Evolutionary conservation across 345 rosid species (phyloP), one percentile per base, ranked within the genome.

Genomic region (Eucalyptus marginata): DNA sequence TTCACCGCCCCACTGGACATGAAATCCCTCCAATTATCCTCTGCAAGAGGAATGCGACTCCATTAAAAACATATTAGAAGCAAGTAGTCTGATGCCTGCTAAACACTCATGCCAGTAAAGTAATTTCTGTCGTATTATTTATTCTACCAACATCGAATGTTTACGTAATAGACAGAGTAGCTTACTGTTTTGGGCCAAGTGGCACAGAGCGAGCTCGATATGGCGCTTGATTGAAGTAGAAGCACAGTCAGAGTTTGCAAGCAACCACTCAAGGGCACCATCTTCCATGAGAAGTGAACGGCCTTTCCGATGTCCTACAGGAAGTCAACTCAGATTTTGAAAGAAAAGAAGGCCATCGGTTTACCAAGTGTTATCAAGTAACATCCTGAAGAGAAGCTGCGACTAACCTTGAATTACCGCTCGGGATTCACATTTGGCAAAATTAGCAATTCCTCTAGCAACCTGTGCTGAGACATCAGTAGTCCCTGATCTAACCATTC

Each of bases 391-490:
- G 88, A 58, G 66, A 87, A 87, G 66, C 36, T 16, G 36, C 22
- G 13, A 66, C 88, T 59, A 56, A 97, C 99, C 99, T 95, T 96
- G 95, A 92, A 95, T 86, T 46, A 93, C 90, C 81, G 92, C 97
- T 49, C 99, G 96, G 87, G 98, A 95, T 93, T 97, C 99, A 86
- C 99, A 96, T 93, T 97, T 97, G 59, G 99, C 99, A 87, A 96
- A 97, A 92, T 97, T 97, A 54, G 99, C 99, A 89, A 97, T 92
- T 62, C 98, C 99, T 92, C 99, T 94, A 44, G 99, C 99, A 87
- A 97, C 97, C 92, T 97, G 99, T 17, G 97, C 96, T 49, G 95
- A 88, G 89, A 96, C 97, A 89, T 96, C 98, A 87, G n/a, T 89
- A 84, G 91, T 95, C 68, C 95, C 94, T 4, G 94, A 93, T 80